A percentile compares a stretch with the other conserved stretches of the same genome.
Conservation (phyloP, 345 rosid genomes). For the Abelmoschus esculentus region DNA sequence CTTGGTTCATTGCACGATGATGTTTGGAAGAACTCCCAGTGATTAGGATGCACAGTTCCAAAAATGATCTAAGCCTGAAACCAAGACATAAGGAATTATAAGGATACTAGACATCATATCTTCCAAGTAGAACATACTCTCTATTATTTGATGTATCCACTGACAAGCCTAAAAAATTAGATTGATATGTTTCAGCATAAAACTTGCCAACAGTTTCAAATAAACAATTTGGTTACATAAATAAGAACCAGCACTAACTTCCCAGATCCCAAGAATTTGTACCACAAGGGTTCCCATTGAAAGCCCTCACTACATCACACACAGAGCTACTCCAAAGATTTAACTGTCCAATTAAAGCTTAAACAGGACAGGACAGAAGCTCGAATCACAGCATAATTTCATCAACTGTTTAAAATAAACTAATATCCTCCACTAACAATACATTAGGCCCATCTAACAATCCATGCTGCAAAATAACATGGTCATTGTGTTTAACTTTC, state of each 20-base stretch:
- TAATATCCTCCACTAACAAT: not conserved
- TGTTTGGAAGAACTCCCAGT: conserved; percentile 64
- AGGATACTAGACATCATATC: not conserved
- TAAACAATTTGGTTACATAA: not conserved
- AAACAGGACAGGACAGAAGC: not conserved
- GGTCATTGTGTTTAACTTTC: not conserved
- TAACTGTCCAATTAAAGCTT: not conserved
- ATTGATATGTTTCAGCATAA: not conserved
- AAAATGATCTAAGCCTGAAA: conserved; percentile 72
- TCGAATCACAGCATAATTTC: not conserved
- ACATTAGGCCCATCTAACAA: not conserved
- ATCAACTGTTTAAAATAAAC: not conserved
- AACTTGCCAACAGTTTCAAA: not conserved
- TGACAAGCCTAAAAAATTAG: not conserved
- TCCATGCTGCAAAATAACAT: not conserved
- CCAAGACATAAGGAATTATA: conserved; percentile 1
- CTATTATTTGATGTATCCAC: not conserved
- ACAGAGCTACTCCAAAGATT: not conserved
- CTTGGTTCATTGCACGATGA: conserved; percentile 29
- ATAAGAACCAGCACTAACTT: not conserved
- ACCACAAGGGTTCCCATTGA: not conserved
- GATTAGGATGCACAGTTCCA: conserved; percentile 87
- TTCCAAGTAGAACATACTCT: not conserved
- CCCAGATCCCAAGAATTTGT: not conserved
- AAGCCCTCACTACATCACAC: not conserved